phyloP scores from a whole-genome alignment of 192 early-diverging fungal species.

The Dissophora ornata region DNA sequence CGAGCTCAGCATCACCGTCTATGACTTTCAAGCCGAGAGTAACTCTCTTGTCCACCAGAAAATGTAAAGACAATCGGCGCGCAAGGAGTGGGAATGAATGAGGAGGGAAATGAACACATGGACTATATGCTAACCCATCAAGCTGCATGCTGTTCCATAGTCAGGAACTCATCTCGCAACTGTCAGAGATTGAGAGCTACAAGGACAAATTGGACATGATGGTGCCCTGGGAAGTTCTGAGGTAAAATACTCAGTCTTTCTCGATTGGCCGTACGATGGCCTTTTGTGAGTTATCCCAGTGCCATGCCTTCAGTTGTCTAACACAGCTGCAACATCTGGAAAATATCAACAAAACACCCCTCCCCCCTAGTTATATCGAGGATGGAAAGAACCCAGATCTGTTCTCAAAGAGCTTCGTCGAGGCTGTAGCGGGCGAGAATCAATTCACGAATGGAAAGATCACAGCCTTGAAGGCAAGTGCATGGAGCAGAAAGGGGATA shows the following conservation, averaged over 20 bases:
- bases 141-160: no score
- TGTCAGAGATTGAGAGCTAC: conserved; percentile 38
- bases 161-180: conserved; percentile 46
- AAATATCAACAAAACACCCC: no score
- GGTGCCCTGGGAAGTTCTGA: conserved; percentile 65
- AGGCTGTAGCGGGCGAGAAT: conserved; percentile 63
- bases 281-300: not conserved
- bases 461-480: conserved; percentile 57
- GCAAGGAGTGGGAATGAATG: no score
- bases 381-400: conserved; percentile 64
- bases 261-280: not conserved
- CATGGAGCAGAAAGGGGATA: no score
- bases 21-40: conserved; percentile 63
- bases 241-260: conserved; percentile 39
- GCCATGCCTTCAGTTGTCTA: no score
- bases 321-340: no score
- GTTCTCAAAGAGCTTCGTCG: conserved; percentile 64
- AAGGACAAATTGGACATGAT: conserved; percentile 60
- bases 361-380: conserved; percentile 63
- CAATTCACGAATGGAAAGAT: conserved; percentile 68
- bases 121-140: no score
- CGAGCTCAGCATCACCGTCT: conserved; percentile 65
- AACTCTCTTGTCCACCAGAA: conserved; percentile 62
- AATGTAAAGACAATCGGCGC: conserved; percentile 56
- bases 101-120: no score